Percentiles rank a stretch among this genome's conserved stretches.
Conservation (phyloP, 805 yeast genomes). For the Teunomyces stri region DNA sequence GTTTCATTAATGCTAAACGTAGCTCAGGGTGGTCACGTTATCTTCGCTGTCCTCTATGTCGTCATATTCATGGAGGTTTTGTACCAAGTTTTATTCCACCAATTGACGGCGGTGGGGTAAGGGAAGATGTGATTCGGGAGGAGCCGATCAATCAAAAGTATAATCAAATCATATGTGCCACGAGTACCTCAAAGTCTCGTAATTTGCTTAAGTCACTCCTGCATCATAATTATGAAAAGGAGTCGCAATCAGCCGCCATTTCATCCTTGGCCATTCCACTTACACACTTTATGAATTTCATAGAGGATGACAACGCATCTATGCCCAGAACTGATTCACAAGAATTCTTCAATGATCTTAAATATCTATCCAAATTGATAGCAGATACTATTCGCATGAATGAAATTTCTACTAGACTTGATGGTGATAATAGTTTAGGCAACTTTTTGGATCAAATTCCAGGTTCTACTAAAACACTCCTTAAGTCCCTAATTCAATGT, state of each 20-base stretch:
- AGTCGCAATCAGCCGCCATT: background rate
- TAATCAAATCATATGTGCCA: constrained; percentile 2
- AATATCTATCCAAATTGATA: constrained; percentile 25
- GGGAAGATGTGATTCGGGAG: constrained; percentile 3
- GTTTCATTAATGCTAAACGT: constrained; percentile 29
- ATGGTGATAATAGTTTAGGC: constrained; percentile 25
- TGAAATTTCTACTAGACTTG: constrained; percentile 59
- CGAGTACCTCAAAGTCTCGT: constrained; percentile 3
- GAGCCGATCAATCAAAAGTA: constrained; percentile 17
- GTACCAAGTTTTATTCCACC: constrained; percentile 41
- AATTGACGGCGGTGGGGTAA: constrained; percentile 6
- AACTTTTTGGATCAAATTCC: constrained; percentile 27
- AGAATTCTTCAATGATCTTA: constrained; percentile 13
- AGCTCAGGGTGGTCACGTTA: constrained; percentile 18
- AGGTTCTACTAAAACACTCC: constrained; percentile 25
- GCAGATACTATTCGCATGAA: constrained; percentile 54
- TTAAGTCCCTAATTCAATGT: constrained; percentile 45
- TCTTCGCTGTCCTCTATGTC: constrained; percentile 52
- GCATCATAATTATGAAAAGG: constrained; percentile 12
- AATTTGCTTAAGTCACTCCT: constrained; percentile 3
- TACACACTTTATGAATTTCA: background rate
- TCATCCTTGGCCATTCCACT: background rate
- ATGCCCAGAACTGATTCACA: background rate
- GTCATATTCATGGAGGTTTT: constrained; percentile 41
- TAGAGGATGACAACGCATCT: constrained; percentile 13